Conservation (phyloP, 768 basidiomycete species). For the Ramaria rubella region DNA sequence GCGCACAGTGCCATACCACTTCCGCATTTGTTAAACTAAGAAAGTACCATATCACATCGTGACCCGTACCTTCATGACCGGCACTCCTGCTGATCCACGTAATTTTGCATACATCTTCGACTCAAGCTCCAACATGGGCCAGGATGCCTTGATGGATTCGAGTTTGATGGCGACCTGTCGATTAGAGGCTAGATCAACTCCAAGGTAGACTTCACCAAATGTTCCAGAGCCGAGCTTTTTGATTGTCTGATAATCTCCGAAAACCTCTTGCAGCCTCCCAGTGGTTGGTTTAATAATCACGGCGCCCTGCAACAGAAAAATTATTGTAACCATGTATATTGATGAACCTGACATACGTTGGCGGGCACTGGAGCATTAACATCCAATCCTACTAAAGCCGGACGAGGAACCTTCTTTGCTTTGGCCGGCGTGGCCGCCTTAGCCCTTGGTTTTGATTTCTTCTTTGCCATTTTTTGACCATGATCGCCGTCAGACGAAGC, state of each 20-base stretch:
- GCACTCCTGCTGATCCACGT: slow-evolving; percentile 33
- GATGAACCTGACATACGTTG: neutral
- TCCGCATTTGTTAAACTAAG: neutral
- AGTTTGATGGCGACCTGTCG: slow-evolving; percentile 11
- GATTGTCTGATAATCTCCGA: slow-evolving; percentile 9
- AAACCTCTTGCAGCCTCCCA: slow-evolving; percentile 1
- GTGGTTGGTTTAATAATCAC: slow-evolving; percentile 1
- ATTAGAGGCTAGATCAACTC: slow-evolving; percentile 57
- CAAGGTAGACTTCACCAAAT: slow-evolving; percentile 91
- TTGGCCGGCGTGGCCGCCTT: slow-evolving; percentile 5
- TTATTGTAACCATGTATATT: neutral
- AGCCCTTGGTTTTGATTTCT: slow-evolving; percentile 3
- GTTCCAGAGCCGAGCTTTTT: slow-evolving; percentile 72
- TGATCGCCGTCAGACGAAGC: neutral
- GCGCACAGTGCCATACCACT: slow-evolving; percentile 9
- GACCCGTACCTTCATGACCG: slow-evolving; percentile 8
- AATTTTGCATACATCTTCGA: slow-evolving; percentile 8
- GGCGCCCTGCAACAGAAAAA: neutral
- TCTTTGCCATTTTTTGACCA: neutral
- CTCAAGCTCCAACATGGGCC: slow-evolving; percentile 6
- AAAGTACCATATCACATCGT: neutral
- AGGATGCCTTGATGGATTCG: neutral
- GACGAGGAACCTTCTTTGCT: slow-evolving; percentile 4
- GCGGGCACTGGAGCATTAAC: neutral
- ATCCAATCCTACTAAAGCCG: slow-evolving; percentile 3